Evolutionary conservation across 495 filamentous ascomycete genomes (phyloP).

Genomic region (Platismatia glauca): DNA sequence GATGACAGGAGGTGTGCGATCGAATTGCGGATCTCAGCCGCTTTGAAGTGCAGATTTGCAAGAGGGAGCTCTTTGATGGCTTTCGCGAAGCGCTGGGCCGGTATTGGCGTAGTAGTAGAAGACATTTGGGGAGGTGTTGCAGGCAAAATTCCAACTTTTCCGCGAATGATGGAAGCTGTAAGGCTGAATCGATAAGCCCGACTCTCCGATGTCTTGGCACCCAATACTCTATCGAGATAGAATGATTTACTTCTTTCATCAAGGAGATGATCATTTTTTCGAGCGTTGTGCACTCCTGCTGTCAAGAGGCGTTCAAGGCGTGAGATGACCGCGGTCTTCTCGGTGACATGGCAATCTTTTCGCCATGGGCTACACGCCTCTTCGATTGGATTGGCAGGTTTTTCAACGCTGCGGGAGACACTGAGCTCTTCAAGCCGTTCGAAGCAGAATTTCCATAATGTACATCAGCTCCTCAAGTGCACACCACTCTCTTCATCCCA

Average conservation of each 20-base stretch:
- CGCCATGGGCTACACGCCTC: constrained; percentile 34
- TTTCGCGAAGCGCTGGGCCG: constrained; percentile 54
- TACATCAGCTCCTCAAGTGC: not conserved
- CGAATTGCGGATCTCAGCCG: constrained; percentile 70
- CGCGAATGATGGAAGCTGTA: too few relatives aligned
- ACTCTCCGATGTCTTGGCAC: not conserved
- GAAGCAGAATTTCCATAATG: constrained; percentile 1
- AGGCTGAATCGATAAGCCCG: not conserved
- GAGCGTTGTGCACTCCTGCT: not conserved
- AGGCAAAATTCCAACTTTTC: too few relatives aligned
- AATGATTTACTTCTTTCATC: too few relatives aligned
- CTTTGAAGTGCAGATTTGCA: constrained; percentile 66
- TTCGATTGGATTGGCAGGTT: not conserved
- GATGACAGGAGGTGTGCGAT: constrained; percentile 73
- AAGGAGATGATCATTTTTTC: not conserved
- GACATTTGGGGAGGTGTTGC: constrained; percentile 33
- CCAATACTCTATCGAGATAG: too few relatives aligned
- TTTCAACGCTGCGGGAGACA: constrained; percentile 3
- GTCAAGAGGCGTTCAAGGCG: not conserved
- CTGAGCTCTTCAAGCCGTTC: not conserved
- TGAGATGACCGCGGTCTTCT: constrained; percentile 43
- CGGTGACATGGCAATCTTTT: constrained; percentile 39
- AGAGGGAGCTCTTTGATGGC: constrained; percentile 67
- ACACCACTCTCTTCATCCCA: not conserved
- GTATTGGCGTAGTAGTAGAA: constrained; percentile 46